Evolutionary conservation across 805 yeast species (phyloP).

Genomic region (Candida bentonensis): DNA sequence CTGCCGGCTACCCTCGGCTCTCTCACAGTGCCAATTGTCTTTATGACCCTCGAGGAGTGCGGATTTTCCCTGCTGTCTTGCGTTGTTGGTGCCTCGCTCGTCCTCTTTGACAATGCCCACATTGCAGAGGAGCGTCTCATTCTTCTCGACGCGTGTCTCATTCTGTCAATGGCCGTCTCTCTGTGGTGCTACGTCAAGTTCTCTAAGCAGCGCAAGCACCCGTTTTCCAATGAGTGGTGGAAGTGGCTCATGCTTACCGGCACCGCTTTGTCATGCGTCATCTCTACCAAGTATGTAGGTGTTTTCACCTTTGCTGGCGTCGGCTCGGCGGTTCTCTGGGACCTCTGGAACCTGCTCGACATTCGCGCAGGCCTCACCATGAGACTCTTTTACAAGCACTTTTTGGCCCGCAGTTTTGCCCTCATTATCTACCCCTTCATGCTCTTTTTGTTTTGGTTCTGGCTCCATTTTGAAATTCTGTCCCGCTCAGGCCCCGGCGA

Average conservation of each 20-base stretch:
- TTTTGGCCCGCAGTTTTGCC: slow-evolving; percentile 54
- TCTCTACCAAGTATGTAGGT: slow-evolving; percentile 94
- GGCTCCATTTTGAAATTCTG: slow-evolving; percentile 73
- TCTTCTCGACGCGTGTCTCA: slow-evolving; percentile 78
- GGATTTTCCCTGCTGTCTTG: slow-evolving; percentile 70
- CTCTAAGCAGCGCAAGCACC: slow-evolving; percentile 47
- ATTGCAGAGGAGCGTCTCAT: slow-evolving; percentile 83
- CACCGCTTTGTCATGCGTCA: slow-evolving; percentile 73
- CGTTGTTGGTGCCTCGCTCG: slow-evolving; percentile 58
- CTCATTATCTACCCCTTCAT: slow-evolving; percentile 69
- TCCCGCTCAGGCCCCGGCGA: slow-evolving; percentile 92
- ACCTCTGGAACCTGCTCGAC: slow-evolving; percentile 81
- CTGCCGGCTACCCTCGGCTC: slow-evolving; percentile 80
- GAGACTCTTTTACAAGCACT: slow-evolving; percentile 46
- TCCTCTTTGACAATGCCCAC: slow-evolving; percentile 82
- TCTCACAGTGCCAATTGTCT: slow-evolving; percentile 69
- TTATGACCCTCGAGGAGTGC: slow-evolving; percentile 72
- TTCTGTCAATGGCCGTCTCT: slow-evolving; percentile 69
- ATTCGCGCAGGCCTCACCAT: slow-evolving; percentile 45
- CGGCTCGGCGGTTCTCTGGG: slow-evolving; percentile 75
- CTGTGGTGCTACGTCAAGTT: slow-evolving; percentile 69
- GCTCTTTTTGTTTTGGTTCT: slow-evolving; percentile 81
- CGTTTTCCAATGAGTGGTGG: slow-evolving; percentile 73
- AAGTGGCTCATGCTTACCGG: slow-evolving; percentile 80
- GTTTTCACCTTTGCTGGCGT: slow-evolving; percentile 77